Base-by-base conservation (phyloP, 306 rosid species). In the Vicia villosa region DNA sequence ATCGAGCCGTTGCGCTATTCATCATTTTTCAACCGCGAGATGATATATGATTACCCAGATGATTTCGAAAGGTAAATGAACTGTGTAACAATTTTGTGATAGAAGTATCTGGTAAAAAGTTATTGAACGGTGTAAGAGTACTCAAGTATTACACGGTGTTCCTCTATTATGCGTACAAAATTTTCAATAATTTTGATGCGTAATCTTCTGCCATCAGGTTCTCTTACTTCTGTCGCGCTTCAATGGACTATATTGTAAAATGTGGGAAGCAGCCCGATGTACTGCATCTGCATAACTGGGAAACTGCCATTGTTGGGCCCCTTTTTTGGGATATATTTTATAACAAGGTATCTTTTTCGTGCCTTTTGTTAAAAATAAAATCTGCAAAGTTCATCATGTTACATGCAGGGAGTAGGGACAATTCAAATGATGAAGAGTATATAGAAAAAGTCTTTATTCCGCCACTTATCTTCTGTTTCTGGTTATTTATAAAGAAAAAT, bases 291-390 rank as follows among this genome's bases (percentile, higher is more conserved):
- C 98, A 92, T 83, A 86, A 86, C 81, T 87, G 98, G 98, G 92
- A 92, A 86, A 92, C 98, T 77, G 90, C 98, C 65, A 84, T 92
- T 32, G 62, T 83, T 83, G 98, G 89, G 70, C 96, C 98, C 20
- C 98, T 92, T 84, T 92, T 92, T 79, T 92, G 98, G 98, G 98
- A 92, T 81, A 77, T 87, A 64, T 84, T 84, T 82, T 88, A 78
- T 64, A 72, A 86, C 30, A 90, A 92, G 98, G 98, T 92, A 52
- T 45, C 40, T 57, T 46, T 46, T 46, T n/a, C n/a, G n/a, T n/a
- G n/a, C n/a, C n/a, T n/a, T n/a, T n/a, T n/a, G n/a, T n/a, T n/a
- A n/a, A n/a, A n/a, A n/a, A n/a, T n/a, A n/a, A n/a, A n/a, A n/a
- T n/a, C n/a, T n/a, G n/a, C n/a, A n/a, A n/a, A n/a, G n/a, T n/a